Percentiles rank a stretch among this genome's conserved stretches.
phyloP scores from a whole-genome alignment of 768 basidiomycete species.

The Suillus spraguei region DNA sequence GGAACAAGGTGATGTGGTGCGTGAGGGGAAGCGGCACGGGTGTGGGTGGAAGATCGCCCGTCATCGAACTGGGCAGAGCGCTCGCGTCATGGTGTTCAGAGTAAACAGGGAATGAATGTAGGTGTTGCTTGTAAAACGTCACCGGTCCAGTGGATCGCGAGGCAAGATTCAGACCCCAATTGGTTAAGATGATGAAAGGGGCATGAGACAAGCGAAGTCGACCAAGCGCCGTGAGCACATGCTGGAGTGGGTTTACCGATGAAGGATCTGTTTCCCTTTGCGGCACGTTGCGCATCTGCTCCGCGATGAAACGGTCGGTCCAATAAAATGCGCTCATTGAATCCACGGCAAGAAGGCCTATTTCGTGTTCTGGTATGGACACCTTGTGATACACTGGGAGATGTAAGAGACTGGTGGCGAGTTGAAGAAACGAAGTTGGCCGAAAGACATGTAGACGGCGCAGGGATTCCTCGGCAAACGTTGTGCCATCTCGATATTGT shows the following conservation, averaged over 20 bases:
- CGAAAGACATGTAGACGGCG: slow-evolving; percentile 66
- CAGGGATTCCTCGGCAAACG: slow-evolving; percentile 43
- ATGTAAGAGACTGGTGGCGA: slow-evolving; percentile 65
- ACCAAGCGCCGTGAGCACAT: slow-evolving; percentile 52
- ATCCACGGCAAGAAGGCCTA: slow-evolving; percentile 73
- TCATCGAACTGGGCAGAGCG: slow-evolving; percentile 9
- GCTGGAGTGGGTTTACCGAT: slow-evolving; percentile 40
- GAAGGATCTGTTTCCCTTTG: slow-evolving; percentile 8
- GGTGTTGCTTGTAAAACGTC: slow-evolving; percentile 53
- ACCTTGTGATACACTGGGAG: slow-evolving; percentile 56
- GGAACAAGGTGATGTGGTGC: slow-evolving; percentile 43
- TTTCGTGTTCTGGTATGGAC: slow-evolving; percentile 51
- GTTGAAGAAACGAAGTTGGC: slow-evolving; percentile 65
- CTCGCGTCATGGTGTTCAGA: slow-evolving; percentile 8
- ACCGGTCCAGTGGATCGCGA: slow-evolving; percentile 17
- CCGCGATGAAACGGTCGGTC: slow-evolving; percentile 67
- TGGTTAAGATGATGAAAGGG: slow-evolving; percentile 58
- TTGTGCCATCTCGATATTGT: slow-evolving; percentile 19
- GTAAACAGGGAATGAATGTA: slow-evolving; percentile 46
- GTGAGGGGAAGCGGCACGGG: slow-evolving; percentile 33
- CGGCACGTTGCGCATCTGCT: slow-evolving; percentile 45
- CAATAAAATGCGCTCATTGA: slow-evolving; percentile 80
- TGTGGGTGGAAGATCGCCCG: background rate
- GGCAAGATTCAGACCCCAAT: slow-evolving; percentile 54
- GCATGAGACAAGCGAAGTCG: slow-evolving; percentile 49